Base-by-base conservation (phyloP, 495 filamentous ascomycete genomes). In the Hypoxylon crocopeplum region DNA sequence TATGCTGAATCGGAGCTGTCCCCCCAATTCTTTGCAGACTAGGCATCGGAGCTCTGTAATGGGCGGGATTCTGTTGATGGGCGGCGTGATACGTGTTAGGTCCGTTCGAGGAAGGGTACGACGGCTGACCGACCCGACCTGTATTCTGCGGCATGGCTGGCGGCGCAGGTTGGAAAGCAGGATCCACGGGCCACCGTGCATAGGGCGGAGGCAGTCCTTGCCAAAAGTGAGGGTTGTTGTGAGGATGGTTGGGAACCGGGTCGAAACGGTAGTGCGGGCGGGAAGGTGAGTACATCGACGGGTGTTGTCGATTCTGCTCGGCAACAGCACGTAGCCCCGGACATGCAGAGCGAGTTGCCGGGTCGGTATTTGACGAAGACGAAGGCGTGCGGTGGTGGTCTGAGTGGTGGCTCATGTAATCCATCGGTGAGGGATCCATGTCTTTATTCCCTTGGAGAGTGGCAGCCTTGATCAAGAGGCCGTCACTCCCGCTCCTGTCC, bases 371-470 rank as follows among this genome's bases (percentile, higher is more conserved):
- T 10, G 67, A 42, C 38, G 53, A 48, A 6, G 68, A 46, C 11
- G 60, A 41, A n/a, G 48, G 39, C 5, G 48, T 29, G 32, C 48
- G 33, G 15, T 0, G 19, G 22, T 63, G 57, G 41, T 68, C 56
- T 13, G 54, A 22, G 19, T 58, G 52, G 32, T 56, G 60, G 53
- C 59, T 60, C 19, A 54, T 41, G 16, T 49, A 68, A 27, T 70
- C 64, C 64, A 67, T 65, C 20, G 51, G 38, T 7, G 59, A 55
- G 16, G 56, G 57, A 33, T 68, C 68, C 68, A 70, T 70, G 38
- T 60, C 6, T 33, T 44, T 33, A 8, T 47, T 37, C 27, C 36
- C 30, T 30, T 41, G 22, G 41, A 62, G 48, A 62, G 54, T 29
- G 44, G 38, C 53, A 30, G 57, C 50, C 60, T 55, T 52, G 45